Conservation (phyloP, 23 red algal genomes). For the Chondrus crispus region DNA sequence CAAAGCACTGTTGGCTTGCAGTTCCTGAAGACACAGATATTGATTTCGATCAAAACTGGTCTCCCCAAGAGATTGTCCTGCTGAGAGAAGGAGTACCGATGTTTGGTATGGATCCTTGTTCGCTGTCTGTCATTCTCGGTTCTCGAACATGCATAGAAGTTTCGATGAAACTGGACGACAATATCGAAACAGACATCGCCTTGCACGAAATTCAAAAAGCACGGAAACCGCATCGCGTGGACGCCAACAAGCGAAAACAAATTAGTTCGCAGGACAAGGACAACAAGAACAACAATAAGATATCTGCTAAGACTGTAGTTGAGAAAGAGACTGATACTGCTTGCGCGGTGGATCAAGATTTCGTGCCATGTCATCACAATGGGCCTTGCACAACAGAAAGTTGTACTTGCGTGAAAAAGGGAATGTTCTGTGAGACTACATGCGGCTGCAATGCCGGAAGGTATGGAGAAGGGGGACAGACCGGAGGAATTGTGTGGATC, state of each 20-base stretch:
- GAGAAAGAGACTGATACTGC: conserved; percentile 9
- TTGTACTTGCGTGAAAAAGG: not conserved
- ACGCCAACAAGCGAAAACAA: conserved; percentile 18
- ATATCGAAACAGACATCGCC: conserved; percentile 26
- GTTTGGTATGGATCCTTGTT: not conserved
- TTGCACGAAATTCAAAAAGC: conserved; percentile 25
- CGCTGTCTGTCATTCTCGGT: not conserved
- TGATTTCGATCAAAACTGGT: not conserved
- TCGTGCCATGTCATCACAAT: not conserved
- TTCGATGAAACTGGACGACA: conserved; percentile 14
- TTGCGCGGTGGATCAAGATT: conserved; percentile 44
- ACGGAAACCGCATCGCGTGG: not conserved
- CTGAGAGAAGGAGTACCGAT: not conserved
- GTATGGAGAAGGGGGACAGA: not conserved
- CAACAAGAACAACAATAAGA: not conserved
- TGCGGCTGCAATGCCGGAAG: not conserved
- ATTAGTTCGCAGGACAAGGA: not conserved
- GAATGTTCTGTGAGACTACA: not conserved
- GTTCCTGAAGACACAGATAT: not conserved
- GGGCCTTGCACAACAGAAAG: not conserved
- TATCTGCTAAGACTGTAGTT: not conserved
- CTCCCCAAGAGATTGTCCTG: not conserved
- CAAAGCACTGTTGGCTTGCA: not conserved
- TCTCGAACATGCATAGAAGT: conserved; percentile 19
- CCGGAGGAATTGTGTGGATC: not conserved